phyloP scores from a whole-genome alignment of 495 filamentous ascomycete genomes.

The Lepidopterella palustris region DNA sequence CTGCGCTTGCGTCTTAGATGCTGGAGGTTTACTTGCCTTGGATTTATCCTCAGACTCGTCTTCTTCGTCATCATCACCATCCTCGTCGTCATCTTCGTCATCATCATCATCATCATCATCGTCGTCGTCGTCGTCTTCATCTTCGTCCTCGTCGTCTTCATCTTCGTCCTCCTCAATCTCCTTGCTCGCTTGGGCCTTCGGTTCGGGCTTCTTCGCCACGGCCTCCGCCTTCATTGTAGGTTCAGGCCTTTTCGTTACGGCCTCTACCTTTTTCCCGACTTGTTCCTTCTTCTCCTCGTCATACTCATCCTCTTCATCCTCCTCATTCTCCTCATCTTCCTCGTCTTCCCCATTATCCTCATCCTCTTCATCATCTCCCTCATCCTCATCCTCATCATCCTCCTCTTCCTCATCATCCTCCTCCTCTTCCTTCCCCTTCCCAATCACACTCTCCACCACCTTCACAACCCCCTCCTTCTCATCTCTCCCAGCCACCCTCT shows the following conservation, averaged over 20 bases:
- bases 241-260: constrained; percentile 28
- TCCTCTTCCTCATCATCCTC: neutral
- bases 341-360: constrained; percentile 8
- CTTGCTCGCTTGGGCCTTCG: neutral
- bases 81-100: constrained; percentile 3
- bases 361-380: constrained; percentile 10
- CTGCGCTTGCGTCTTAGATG: constrained; percentile 25
- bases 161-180: neutral
- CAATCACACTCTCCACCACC: constrained; percentile 1
- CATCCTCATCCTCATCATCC: neutral
- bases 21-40: constrained; percentile 2
- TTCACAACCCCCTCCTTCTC: neutral
- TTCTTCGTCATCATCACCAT: constrained; percentile 3
- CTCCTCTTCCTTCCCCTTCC: constrained; percentile 3
- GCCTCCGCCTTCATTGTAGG: neutral
- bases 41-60: neutral
- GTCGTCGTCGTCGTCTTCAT: constrained; percentile 14
- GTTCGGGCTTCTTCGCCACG: neutral
- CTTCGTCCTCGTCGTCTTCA: constrained; percentile 7
- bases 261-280: constrained; percentile 24
- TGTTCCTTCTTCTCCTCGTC: constrained; percentile 24
- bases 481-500: constrained; percentile 3
- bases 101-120: constrained; percentile 15
- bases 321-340: constrained; percentile 14
- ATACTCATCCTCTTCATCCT: constrained; percentile 16